Evolutionary conservation across 257 asterid species (phyloP).

Genomic region (Penstemon barbatus): DNA sequence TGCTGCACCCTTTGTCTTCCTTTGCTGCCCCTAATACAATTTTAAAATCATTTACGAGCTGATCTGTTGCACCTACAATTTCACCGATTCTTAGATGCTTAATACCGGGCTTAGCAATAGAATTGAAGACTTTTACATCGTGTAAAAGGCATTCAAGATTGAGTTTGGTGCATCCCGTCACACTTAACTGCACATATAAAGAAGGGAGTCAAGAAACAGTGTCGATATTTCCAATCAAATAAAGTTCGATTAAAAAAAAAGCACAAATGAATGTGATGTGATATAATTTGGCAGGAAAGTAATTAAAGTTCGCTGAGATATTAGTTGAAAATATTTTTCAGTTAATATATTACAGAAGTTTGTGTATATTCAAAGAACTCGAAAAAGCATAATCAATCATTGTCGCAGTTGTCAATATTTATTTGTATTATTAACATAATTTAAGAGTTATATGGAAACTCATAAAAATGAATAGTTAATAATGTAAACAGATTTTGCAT

Average conservation of each 20-base stretch:
- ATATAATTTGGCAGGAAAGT: neutral
- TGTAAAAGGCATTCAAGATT: constrained; percentile 40
- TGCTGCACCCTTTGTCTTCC: constrained; percentile 30
- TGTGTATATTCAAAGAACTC: neutral
- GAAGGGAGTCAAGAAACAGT: constrained; percentile 1
- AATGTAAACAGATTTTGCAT: neutral
- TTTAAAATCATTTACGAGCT: constrained; percentile 60
- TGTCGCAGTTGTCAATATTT: neutral
- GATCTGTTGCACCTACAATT: constrained; percentile 40
- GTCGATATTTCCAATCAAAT: neutral
- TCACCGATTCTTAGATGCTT: constrained; percentile 59
- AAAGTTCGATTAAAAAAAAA: neutral
- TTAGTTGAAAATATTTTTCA: neutral
- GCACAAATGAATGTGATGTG: neutral
- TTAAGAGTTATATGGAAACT: neutral
- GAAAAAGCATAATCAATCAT: neutral
- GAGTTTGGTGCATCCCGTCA: constrained; percentile 57
- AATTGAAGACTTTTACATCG: constrained; percentile 52
- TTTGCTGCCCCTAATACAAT: constrained; percentile 46
- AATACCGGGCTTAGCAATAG: constrained; percentile 56
- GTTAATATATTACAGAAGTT: neutral
- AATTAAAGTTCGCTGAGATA: neutral
- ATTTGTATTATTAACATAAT: neutral
- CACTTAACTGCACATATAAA: constrained; percentile 57
- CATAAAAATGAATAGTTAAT: neutral